Evolutionary conservation across 345 rosid genomes (phyloP).

Genomic region (Rubroshorea leprosula): DNA sequence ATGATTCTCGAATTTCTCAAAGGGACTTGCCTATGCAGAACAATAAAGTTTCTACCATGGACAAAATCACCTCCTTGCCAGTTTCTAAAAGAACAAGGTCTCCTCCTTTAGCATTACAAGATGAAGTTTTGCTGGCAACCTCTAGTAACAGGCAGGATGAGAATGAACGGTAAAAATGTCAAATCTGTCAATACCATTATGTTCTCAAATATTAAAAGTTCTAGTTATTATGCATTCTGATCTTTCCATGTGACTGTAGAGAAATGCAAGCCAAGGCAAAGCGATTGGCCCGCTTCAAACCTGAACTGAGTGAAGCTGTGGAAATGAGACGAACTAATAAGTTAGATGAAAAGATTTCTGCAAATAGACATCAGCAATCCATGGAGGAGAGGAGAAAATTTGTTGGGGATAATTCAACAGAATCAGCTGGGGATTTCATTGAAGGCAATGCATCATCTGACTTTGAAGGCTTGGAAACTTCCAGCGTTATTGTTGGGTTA

Average conservation of each 20-base stretch:
- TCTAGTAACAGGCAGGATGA: slow-evolving; percentile 35
- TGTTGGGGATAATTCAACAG: slow-evolving; percentile 1
- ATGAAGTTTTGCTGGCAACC: slow-evolving; percentile 42
- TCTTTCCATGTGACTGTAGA: not conserved
- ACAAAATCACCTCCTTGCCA: slow-evolving; percentile 22
- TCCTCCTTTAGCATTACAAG: slow-evolving; percentile 39
- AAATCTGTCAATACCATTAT: slow-evolving; percentile 1
- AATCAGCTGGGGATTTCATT: slow-evolving; percentile 6
- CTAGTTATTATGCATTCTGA: not conserved
- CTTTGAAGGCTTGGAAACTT: slow-evolving; percentile 32
- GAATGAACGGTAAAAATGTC: slow-evolving; percentile 55
- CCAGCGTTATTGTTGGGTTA: slow-evolving; percentile 39
- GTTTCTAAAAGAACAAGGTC: slow-evolving; percentile 69
- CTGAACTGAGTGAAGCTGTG: slow-evolving; percentile 8
- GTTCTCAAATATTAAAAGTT: not conserved
- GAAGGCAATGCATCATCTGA: slow-evolving; percentile 25
- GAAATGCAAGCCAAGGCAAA: slow-evolving; percentile 22
- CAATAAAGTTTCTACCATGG: slow-evolving; percentile 16
- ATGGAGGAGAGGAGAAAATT: slow-evolving; percentile 13
- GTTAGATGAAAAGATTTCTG: slow-evolving; percentile 1
- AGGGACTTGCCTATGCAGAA: slow-evolving; percentile 21
- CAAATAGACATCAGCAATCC: slow-evolving; percentile 6
- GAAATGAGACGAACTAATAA: slow-evolving; percentile 4
- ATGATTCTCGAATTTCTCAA: slow-evolving; percentile 26
- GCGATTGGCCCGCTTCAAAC: slow-evolving; percentile 14